Conservation (phyloP, 345 rosid genomes). For the Streptanthus diversifolius region DNA sequence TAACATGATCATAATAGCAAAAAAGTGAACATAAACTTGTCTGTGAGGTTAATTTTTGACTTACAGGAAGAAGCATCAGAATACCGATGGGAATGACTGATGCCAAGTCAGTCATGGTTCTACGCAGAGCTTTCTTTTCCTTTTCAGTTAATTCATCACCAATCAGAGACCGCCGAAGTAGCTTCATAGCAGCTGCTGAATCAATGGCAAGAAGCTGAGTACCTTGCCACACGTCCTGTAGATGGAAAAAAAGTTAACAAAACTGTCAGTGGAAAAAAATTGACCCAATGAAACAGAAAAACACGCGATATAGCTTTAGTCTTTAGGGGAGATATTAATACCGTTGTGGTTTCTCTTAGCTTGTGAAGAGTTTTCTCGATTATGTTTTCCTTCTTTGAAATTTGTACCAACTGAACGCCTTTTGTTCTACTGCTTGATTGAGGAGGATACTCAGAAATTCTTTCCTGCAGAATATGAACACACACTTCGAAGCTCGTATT, state of each 20-base stretch:
- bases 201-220: constrained; percentile 95
- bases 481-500: constrained; percentile 2
- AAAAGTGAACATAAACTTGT: background rate
- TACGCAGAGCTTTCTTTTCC: constrained; percentile 73
- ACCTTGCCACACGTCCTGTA: constrained; percentile 95
- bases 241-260: background rate
- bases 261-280: constrained; percentile 6
- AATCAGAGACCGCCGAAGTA: constrained; percentile 62
- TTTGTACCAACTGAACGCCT: constrained; percentile 43
- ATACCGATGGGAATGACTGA: constrained; percentile 90
- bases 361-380: constrained; percentile 72
- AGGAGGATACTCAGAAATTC: constrained; percentile 34
- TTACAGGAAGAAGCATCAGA: constrained; percentile 98
- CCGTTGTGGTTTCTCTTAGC: constrained; percentile 83
- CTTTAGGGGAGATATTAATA: constrained; percentile 36
- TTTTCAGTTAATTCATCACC: constrained; percentile 89
- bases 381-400: constrained; percentile 56
- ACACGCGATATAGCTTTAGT: background rate
- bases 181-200: constrained; percentile 70
- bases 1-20: background rate
- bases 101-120: constrained; percentile 95
- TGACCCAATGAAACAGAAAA: background rate
- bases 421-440: constrained; percentile 34
- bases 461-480: constrained; percentile 43
- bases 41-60: constrained; percentile 31